Base-by-base conservation (phyloP, 495 filamentous ascomycete genomes). In the Letharia columbiana region DNA sequence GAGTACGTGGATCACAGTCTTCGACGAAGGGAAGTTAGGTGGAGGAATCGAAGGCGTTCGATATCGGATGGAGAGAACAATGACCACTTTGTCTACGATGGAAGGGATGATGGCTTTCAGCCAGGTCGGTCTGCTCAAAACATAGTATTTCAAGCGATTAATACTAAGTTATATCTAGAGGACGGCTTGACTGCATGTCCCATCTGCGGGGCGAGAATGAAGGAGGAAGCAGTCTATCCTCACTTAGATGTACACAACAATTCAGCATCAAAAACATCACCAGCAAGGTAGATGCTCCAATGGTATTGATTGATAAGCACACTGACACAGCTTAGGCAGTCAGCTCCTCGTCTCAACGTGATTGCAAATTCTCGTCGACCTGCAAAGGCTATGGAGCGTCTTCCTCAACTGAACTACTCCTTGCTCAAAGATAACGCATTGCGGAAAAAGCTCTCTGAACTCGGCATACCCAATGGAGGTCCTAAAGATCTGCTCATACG, bases 181-280 rank as follows among this genome's bases (percentile, higher is more conserved):
- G 88, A 93, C 68, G 92, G 90, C 9, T 76, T 93, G 28, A 87
- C 91, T 5, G 76, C 83, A 20, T 98, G 94, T 75, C 94, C 94
- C 0, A 87, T 92, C 9, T 98, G 94, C 73, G 73, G 75, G 35
- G 79, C 81, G 64, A 82, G 83, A 42, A 93, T 98, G 86, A 96
- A 92, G 74, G 79, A 83, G 33, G 80, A 80, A 57, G 77, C 78
- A n/a, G 87, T 98, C 2, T 89, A 87, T 68, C 66, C 76, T 45
- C 94, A 98, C 77, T 73, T 98, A n/a, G 91, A 96, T 75, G 75
- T 74, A 44, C 72, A 71, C 10, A 71, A 65, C 50, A 57, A 52
- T 17, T n/a, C 67, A 37, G 44, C 52, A 7, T 47, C 20, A 23
- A 18, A 40, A 33, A 42, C 60, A 15, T 33, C 39, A 52, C 12